A percentile compares a stretch with the other conserved stretches of the same genome.
Evolutionary conservation across 225 moss, liverwort and hornwort genomes (phyloP).

Genomic region (Physcomitrellopsis africana): DNA sequence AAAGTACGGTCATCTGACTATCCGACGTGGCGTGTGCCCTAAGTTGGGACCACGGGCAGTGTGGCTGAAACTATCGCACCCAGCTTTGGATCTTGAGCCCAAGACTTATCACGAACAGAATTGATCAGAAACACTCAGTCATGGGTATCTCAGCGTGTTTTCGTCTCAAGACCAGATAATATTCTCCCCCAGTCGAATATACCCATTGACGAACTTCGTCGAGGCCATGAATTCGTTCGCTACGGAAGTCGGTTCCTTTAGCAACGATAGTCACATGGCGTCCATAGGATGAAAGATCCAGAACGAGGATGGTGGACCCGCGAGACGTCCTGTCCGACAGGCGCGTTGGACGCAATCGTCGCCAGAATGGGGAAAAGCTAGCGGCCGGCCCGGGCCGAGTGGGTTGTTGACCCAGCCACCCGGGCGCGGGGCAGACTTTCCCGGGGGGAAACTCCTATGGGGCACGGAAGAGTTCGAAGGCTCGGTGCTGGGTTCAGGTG

Average conservation of each 20-base stretch:
- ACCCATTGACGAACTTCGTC: too few species aligned
- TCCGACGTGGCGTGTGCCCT: not conserved
- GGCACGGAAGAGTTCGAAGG: not conserved
- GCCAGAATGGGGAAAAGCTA: not conserved
- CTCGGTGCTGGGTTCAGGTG: too few species aligned
- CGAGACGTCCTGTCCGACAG: not conserved
- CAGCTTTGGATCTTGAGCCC: slow-evolving; percentile 18
- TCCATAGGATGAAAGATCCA: too few species aligned
- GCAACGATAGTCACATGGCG: too few species aligned
- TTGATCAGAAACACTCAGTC: not conserved
- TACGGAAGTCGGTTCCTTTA: too few species aligned
- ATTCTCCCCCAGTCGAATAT: too few species aligned
- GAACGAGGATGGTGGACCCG: too few species aligned
- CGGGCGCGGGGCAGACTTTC: not conserved
- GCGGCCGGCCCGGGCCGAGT: slow-evolving; percentile 21
- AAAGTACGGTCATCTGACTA: not conserved
- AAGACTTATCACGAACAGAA: slow-evolving; percentile 20
- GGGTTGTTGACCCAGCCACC: not conserved
- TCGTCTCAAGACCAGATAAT: too few species aligned
- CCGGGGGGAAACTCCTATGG: slow-evolving; percentile 13
- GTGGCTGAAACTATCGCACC: not conserved
- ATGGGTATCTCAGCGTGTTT: too few species aligned
- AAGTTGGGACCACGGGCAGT: not conserved
- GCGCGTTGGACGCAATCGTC: slow-evolving; percentile 2
- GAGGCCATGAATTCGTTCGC: too few species aligned